phyloP scores from a whole-genome alignment of 1,284 basidiomycete genomes.

The Ceratobasidium sp. region DNA sequence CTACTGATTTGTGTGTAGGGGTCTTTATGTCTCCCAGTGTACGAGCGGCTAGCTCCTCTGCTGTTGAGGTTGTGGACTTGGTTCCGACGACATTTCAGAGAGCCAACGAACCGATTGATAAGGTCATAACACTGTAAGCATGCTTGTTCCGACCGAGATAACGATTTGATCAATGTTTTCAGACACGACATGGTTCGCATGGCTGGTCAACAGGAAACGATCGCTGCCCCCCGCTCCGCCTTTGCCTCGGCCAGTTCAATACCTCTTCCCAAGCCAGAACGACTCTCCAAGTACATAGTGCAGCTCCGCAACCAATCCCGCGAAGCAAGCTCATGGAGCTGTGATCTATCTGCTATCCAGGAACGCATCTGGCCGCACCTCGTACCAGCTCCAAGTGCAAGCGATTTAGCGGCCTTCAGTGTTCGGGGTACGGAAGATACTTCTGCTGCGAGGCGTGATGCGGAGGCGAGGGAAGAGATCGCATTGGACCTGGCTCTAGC shows the following conservation, averaged over 20 bases:
- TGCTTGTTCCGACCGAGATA: background rate
- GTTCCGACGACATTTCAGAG: conserved; percentile 24
- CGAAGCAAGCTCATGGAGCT: conserved; percentile 16
- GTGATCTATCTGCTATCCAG: background rate
- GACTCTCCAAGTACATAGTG: background rate
- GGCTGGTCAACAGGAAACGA: conserved; percentile 1
- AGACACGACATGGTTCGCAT: conserved; percentile 28
- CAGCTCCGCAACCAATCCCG: conserved; percentile 13
- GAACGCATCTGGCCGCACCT: background rate
- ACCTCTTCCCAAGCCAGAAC: background rate
- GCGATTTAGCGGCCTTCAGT: conserved; percentile 12
- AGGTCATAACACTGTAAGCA: conserved; percentile 16
- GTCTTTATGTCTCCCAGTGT: background rate
- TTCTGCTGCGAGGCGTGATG: conserved; percentile 48
- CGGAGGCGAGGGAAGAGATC: conserved; percentile 64
- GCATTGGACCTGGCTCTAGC: conserved; percentile 68
- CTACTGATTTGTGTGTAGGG: background rate
- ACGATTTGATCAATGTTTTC: background rate
- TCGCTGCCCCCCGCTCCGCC: background rate
- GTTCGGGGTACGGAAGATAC: background rate
- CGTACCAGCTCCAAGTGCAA: conserved; percentile 1
- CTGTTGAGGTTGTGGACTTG: conserved; percentile 19
- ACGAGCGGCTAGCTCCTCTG: background rate
- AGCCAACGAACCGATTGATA: conserved; percentile 16
- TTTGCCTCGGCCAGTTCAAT: conserved; percentile 17